Conservation (phyloP, 2,329 filamentous ascomycete species). For the Pseudogymnoascus sp. region DNA sequence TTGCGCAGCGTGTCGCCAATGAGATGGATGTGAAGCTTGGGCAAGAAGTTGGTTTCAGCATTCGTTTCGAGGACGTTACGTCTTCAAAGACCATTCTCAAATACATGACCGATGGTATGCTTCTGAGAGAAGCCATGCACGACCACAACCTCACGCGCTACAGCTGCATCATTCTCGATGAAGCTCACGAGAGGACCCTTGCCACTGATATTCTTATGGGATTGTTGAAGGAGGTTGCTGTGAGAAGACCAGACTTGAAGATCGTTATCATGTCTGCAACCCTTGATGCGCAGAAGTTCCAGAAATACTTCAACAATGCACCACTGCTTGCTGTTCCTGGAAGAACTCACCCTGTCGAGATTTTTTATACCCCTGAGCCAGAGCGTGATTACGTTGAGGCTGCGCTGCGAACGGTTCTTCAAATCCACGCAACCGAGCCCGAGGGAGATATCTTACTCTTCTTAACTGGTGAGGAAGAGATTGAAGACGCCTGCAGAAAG, state of each 20-base stretch:
- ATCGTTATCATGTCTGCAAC: constrained; percentile 99
- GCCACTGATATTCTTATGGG: constrained; percentile 98
- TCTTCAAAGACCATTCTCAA: constrained; percentile 84
- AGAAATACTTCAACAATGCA: constrained; percentile 91
- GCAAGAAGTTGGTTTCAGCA: constrained; percentile 95
- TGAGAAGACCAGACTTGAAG: constrained; percentile 80
- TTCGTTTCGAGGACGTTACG: constrained; percentile 96
- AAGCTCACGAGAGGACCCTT: constrained; percentile 95
- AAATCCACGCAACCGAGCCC: constrained; percentile 88
- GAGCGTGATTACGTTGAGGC: constrained; percentile 97
- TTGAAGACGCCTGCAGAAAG: constrained; percentile 91
- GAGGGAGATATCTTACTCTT: constrained; percentile 93
- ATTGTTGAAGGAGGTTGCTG: constrained; percentile 80
- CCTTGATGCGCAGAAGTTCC: constrained; percentile 94
- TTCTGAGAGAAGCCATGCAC: constrained; percentile 92
- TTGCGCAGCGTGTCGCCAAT: constrained; percentile 93
- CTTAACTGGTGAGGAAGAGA: constrained; percentile 95
- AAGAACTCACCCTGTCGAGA: constrained; percentile 92
- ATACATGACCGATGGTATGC: constrained; percentile 99
- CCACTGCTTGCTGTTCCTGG: constrained; percentile 90
- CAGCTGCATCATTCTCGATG: constrained; percentile 96
- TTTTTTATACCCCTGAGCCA: constrained; percentile 95
- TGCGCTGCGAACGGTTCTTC: constrained; percentile 84
- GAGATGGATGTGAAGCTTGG: constrained; percentile 92
- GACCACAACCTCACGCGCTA: constrained; percentile 88